These are phyloP conservation scores for Casuarina equisetifolia DNA, from an alignment of 306 rosid genomes.

Conservation along the genomic window DNA sequence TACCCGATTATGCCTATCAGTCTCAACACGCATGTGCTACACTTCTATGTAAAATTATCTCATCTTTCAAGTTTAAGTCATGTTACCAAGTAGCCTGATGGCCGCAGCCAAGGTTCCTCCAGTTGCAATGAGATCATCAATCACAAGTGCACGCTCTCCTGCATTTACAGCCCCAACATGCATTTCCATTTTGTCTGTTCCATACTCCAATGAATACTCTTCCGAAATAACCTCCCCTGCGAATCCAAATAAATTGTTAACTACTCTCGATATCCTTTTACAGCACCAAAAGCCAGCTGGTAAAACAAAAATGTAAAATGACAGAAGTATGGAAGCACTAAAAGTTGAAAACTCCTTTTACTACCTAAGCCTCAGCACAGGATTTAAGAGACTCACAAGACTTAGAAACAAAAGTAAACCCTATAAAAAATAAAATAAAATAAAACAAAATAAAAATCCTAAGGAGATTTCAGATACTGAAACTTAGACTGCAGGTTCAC, in stretches of 20 bases:
- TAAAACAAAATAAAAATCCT: no score
- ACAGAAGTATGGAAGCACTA: background rate
- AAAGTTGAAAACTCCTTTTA: background rate
- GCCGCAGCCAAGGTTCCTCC: conserved; percentile 97
- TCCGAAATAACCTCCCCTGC: conserved; percentile 95
- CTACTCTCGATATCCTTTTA: background rate
- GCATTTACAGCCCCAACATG: conserved; percentile 89
- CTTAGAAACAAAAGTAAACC: background rate
- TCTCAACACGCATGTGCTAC: conserved; percentile 4
- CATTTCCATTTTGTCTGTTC: conserved; percentile 95
- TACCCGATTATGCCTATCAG: background rate
- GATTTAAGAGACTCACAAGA: background rate
- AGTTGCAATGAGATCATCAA: conserved; percentile 97
- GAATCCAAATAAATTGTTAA: conserved; percentile 23
- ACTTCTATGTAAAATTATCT: background rate
- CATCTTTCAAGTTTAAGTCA: background rate
- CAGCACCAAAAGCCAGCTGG: background rate
- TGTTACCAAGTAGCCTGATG: conserved; percentile 79
- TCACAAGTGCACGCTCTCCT: conserved; percentile 89
- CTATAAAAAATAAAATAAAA: background rate
- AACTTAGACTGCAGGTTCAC: background rate
- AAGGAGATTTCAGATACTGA: background rate
- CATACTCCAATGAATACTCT: conserved; percentile 95
- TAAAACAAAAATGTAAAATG: background rate
- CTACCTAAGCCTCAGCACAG: background rate